Conservation (phyloP, 805 yeast species). For the Saccharomycopsis malanga region DNA sequence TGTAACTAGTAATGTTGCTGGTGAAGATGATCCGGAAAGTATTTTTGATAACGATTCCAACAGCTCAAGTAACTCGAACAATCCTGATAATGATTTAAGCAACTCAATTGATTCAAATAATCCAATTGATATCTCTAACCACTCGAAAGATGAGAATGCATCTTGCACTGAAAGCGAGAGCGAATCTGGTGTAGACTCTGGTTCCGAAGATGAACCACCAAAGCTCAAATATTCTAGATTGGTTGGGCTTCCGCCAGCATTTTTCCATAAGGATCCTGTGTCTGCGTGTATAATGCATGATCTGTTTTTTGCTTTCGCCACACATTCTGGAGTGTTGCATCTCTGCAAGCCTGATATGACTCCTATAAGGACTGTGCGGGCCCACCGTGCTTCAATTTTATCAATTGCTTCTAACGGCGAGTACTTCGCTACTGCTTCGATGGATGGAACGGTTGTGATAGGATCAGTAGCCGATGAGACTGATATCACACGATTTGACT, state of each 20-base stretch:
- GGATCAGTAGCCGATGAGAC: constrained; percentile 58
- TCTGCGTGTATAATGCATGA: constrained; percentile 62
- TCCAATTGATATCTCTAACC: too few relatives aligned
- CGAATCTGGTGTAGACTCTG: too few relatives aligned
- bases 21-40: too few relatives aligned
- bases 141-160: too few relatives aligned
- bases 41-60: too few relatives aligned
- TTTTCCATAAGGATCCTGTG: constrained; percentile 70
- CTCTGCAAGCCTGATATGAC: constrained; percentile 53
- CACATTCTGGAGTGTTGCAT: constrained; percentile 81
- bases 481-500: constrained; percentile 70
- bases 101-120: too few relatives aligned
- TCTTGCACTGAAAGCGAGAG: too few relatives aligned
- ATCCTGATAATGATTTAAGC: too few relatives aligned
- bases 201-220: constrained; percentile 52
- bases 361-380: constrained; percentile 64
- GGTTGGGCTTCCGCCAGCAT: constrained; percentile 56
- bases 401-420: constrained; percentile 66
- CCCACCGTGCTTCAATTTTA: constrained; percentile 79
- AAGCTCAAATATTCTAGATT: constrained; percentile 67
- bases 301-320: constrained; percentile 66
- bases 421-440: constrained; percentile 78
- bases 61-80: too few relatives aligned
- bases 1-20: too few relatives aligned
- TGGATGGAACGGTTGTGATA: constrained; percentile 88